Conservation (phyloP, 345 rosid species). For the Rhizophora mangle region DNA sequence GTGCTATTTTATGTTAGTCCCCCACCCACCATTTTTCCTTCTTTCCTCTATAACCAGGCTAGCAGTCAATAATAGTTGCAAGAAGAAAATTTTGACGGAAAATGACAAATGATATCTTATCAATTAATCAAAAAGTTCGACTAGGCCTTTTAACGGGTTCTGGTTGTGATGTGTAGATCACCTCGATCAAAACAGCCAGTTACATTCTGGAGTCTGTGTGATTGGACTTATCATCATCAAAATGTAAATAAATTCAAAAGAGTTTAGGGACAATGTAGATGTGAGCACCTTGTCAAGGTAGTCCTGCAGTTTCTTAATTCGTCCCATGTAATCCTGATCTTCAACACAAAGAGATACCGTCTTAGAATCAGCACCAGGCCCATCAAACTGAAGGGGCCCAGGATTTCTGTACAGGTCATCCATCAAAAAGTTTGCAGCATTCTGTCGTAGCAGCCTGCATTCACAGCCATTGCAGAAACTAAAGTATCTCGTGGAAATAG, state of each 20-base stretch:
- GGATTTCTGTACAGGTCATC: constrained; percentile 97
- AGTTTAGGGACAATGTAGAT: neutral
- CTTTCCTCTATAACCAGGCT: too few species aligned
- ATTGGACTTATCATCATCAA: too few species aligned
- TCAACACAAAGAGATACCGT: constrained; percentile 80
- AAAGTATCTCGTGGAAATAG: neutral
- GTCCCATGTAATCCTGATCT: constrained; percentile 99
- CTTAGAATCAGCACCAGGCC: constrained; percentile 94
- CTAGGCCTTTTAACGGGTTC: too few species aligned
- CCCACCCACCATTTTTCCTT: too few species aligned
- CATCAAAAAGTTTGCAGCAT: constrained; percentile 68
- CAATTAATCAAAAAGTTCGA: too few species aligned
- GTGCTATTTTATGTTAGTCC: neutral
- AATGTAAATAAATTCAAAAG: too few species aligned
- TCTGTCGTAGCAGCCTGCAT: constrained; percentile 74
- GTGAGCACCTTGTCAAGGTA: constrained; percentile 72
- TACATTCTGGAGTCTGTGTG: too few species aligned
- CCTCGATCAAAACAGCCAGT: too few species aligned
- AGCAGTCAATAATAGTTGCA: too few species aligned
- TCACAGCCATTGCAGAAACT: neutral
- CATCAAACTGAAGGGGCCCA: constrained; percentile 92
- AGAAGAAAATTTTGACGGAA: too few species aligned
- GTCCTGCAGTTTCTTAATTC: constrained; percentile 85
- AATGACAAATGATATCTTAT: too few species aligned
- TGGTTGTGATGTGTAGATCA: too few species aligned